Evolutionary conservation across 352 stramenopile species (phyloP).

Genomic region (Globisporangium splendens): DNA sequence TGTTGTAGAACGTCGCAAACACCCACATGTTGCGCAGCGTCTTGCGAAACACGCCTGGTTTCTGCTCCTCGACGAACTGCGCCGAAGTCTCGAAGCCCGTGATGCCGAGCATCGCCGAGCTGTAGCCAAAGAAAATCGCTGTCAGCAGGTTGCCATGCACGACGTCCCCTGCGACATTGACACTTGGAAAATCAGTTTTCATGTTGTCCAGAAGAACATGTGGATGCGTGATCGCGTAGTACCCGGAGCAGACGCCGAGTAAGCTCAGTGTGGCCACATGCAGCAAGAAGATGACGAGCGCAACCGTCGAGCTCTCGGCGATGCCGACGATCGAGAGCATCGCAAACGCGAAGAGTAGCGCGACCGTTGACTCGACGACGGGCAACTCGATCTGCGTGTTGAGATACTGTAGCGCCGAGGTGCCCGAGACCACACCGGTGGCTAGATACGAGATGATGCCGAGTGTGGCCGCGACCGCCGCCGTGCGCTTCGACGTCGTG

Average conservation of each 20-base stretch:
- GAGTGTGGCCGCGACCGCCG: slow-evolving; percentile 85
- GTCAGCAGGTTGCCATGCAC: slow-evolving; percentile 43
- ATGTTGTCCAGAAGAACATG: slow-evolving; percentile 65
- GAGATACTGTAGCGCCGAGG: slow-evolving; percentile 59
- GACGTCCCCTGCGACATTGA: slow-evolving; percentile 40
- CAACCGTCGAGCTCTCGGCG: slow-evolving; percentile 79
- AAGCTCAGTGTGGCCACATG: slow-evolving; percentile 81
- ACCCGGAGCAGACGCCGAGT: slow-evolving; percentile 52
- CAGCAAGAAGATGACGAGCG: slow-evolving; percentile 78
- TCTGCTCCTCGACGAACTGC: slow-evolving; percentile 91
- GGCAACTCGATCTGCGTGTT: slow-evolving; percentile 45
- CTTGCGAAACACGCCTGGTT: slow-evolving; percentile 77
- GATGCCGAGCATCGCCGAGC: slow-evolving; percentile 87
- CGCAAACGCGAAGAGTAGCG: slow-evolving; percentile 81
- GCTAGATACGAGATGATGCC: slow-evolving; percentile 91
- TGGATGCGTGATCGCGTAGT: slow-evolving; percentile 61
- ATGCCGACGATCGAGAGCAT: slow-evolving; percentile 84
- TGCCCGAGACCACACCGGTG: slow-evolving; percentile 74
- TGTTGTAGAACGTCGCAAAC: slow-evolving; percentile 86
- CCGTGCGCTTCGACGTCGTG: slow-evolving; percentile 87
- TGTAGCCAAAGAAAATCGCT: slow-evolving; percentile 78
- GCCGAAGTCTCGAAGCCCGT: slow-evolving; percentile 89
- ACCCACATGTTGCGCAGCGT: slow-evolving; percentile 84
- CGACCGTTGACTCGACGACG: slow-evolving; percentile 38
- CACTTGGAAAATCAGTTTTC: slow-evolving; percentile 51